Percentiles rank a stretch among this genome's conserved stretches.
Conservation (phyloP, 2,329 filamentous ascomycete species). For the Corynespora cassiicola region DNA sequence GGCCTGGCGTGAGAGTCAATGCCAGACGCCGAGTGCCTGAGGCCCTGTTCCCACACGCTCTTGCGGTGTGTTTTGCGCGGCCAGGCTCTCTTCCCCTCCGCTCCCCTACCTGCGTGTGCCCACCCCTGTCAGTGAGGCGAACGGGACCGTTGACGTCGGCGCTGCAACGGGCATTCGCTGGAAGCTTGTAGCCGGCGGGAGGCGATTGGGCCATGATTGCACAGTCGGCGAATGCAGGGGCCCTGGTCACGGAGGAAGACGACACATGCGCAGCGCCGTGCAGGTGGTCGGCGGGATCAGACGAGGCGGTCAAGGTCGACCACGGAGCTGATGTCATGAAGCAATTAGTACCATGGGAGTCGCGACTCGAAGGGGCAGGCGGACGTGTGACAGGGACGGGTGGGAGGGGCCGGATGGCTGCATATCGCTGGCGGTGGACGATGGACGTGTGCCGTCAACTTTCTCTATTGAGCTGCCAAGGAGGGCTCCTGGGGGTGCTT, state of each 20-base stretch:
- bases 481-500: constrained; percentile 24
- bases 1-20: too few species aligned
- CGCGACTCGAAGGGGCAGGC: constrained; percentile 7
- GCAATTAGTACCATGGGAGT: constrained; percentile 12
- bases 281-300: neutral
- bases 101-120: too few species aligned
- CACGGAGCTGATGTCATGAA: constrained; percentile 8
- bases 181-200: too few species aligned
- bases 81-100: too few species aligned
- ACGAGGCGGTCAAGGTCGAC: constrained; percentile 1
- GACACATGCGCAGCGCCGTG: too few species aligned
- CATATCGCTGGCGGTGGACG: constrained; percentile 16
- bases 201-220: too few species aligned
- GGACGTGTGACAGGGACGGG: constrained; percentile 17
- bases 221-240: constrained; percentile 3
- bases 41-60: too few species aligned
- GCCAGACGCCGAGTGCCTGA: too few species aligned
- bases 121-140: too few species aligned
- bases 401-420: constrained; percentile 15
- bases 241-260: constrained; percentile 5
- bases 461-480: constrained; percentile 39
- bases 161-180: too few species aligned
- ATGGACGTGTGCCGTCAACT: constrained; percentile 18
- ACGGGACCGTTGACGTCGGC: too few species aligned
- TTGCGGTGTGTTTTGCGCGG: too few species aligned